Conservation (phyloP, 192 early-diverging fungal species). For the Podila epigama region DNA sequence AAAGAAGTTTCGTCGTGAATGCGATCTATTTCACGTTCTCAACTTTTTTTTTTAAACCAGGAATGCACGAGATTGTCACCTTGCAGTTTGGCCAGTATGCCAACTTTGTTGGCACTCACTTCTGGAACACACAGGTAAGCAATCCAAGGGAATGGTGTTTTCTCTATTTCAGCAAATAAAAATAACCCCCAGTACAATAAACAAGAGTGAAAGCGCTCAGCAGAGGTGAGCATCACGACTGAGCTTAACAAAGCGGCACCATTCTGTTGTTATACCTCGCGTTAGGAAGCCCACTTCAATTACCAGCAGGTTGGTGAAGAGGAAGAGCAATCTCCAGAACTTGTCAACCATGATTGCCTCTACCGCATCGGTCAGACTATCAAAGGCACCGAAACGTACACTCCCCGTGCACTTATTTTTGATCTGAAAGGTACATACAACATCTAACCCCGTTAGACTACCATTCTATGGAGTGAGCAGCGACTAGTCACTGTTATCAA, state of each 20-base stretch:
- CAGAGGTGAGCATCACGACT: too few species aligned
- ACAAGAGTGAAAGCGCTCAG: too few species aligned
- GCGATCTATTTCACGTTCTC: too few species aligned
- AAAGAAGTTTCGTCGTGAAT: too few species aligned
- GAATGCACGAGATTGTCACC: conserved; percentile 90
- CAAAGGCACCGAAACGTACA: conserved; percentile 69
- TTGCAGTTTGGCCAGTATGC: conserved; percentile 88
- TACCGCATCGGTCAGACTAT: conserved; percentile 60
- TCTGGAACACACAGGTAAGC: conserved; percentile 88
- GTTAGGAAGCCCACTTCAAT: conserved; percentile 59
- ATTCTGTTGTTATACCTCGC: conserved; percentile 12
- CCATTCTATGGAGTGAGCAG: too few species aligned
- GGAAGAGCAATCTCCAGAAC: conserved; percentile 48
- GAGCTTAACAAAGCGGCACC: too few species aligned
- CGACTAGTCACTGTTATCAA: background rate
- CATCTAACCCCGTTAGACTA: background rate
- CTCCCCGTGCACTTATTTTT: conserved; percentile 81
- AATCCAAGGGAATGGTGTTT: background rate
- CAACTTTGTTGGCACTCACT: conserved; percentile 91
- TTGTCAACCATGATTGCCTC: conserved; percentile 65
- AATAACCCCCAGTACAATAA: too few species aligned
- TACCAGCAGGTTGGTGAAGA: conserved; percentile 40
- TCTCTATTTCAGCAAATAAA: conserved; percentile 4
- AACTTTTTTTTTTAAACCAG: too few species aligned
- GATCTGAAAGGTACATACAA: conserved; percentile 74